phyloP scores from a whole-genome alignment of 441 rosid species.

The Arabidopsis hybrid region DNA sequence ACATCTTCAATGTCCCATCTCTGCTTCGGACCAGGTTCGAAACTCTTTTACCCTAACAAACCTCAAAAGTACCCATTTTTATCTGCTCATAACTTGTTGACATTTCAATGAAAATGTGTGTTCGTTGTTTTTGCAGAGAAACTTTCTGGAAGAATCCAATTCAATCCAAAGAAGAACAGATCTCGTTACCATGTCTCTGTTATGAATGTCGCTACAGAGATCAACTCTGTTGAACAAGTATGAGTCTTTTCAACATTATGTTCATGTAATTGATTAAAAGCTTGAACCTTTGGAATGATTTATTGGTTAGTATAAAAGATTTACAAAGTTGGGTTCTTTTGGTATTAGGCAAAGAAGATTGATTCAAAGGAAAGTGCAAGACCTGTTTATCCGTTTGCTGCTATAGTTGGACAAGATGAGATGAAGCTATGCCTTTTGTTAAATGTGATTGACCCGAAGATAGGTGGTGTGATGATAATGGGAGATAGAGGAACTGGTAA shows the following conservation, averaged over 20 bases:
- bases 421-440: slow-evolving; percentile 91
- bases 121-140: slow-evolving; percentile 50
- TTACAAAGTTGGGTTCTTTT: no score
- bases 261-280: not conserved
- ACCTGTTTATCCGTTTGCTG: slow-evolving; percentile 91
- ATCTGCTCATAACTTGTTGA: not conserved
- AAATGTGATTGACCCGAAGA: slow-evolving; percentile 93
- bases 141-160: slow-evolving; percentile 55
- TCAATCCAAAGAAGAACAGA: slow-evolving; percentile 58
- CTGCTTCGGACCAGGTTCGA: slow-evolving; percentile 51
- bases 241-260: slow-evolving; percentile 1
- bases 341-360: slow-evolving; percentile 58
- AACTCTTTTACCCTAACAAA: not conserved
- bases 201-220: slow-evolving; percentile 74
- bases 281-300: slow-evolving; percentile 23
- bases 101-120: not conserved
- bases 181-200: slow-evolving; percentile 55
- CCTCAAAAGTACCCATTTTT: not conserved
- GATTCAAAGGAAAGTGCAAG: slow-evolving; percentile 75
- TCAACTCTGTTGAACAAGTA: slow-evolving; percentile 72
- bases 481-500: slow-evolving; percentile 98
- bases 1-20: slow-evolving; percentile 44
- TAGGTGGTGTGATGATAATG: slow-evolving; percentile 98
- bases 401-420: slow-evolving; percentile 98
- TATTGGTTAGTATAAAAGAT: not conserved